Conservation (phyloP, 2,329 filamentous ascomycete genomes). For the Sclerotinia glacialis region DNA sequence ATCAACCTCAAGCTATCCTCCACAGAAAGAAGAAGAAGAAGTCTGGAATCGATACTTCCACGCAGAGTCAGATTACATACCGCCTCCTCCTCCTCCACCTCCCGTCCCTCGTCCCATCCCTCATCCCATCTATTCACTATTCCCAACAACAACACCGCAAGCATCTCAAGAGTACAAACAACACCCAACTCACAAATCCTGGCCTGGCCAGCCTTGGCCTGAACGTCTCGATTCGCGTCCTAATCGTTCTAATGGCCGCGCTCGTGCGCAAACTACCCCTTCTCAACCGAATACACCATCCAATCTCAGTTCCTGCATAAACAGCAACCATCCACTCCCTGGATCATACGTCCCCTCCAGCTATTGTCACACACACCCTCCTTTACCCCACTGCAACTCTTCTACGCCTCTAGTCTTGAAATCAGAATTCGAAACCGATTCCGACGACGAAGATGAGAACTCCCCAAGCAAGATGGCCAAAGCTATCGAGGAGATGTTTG, state of each 20-base stretch:
- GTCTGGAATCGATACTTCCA: constrained; percentile 21
- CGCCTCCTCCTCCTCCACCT: background rate
- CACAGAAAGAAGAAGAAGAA: constrained; percentile 18
- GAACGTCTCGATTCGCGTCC: constrained; percentile 19
- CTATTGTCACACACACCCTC: constrained; percentile 2
- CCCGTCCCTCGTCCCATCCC: background rate
- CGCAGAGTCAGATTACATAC: background rate
- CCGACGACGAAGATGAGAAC: constrained; percentile 20
- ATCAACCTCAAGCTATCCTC: constrained; percentile 16
- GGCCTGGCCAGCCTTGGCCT: constrained; percentile 15
- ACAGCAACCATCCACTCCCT: background rate
- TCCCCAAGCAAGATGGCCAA: constrained; percentile 16
- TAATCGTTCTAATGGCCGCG: constrained; percentile 1
- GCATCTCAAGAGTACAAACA: constrained; percentile 1
- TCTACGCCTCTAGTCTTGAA: constrained; percentile 13
- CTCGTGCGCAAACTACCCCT: constrained; percentile 17
- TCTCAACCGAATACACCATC: constrained; percentile 4
- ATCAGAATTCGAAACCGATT: constrained; percentile 19
- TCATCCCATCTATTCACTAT: constrained; percentile 15
- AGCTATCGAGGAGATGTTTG: constrained; percentile 22
- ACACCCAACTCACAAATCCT: constrained; percentile 20
- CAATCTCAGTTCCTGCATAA: constrained; percentile 5
- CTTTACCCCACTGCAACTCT: constrained; percentile 1
- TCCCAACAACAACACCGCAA: constrained; percentile 1
- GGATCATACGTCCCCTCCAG: constrained; percentile 3